Evolutionary conservation across 2,329 filamentous ascomycete genomes (phyloP).

Genomic region (Hymenoscyphus fraxineus): DNA sequence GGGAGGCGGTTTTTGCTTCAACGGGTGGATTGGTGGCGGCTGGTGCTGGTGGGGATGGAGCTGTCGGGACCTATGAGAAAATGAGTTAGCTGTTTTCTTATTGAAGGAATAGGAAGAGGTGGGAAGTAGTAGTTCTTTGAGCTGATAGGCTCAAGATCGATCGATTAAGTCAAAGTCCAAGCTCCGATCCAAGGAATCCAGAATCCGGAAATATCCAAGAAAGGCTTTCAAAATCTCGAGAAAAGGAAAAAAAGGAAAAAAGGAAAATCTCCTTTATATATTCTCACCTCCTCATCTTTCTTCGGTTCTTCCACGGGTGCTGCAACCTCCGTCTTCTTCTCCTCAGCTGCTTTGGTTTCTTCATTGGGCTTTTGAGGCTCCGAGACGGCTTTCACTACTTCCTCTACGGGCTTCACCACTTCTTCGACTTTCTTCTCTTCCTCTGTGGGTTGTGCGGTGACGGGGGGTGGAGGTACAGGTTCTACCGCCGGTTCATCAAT

Average conservation of each 20-base stretch:
- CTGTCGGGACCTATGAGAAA: neutral
- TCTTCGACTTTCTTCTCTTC: slow-evolving; percentile 9
- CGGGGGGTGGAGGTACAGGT: no score
- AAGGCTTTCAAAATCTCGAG: no score
- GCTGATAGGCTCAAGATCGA: no score
- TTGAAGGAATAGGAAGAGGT: no score
- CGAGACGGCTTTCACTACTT: no score
- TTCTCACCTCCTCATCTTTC: slow-evolving; percentile 10
- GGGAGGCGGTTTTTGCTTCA: slow-evolving; percentile 8
- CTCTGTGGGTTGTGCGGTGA: neutral
- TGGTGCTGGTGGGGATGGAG: neutral
- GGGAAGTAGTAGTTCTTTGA: no score
- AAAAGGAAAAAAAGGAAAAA: neutral
- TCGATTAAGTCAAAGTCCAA: no score
- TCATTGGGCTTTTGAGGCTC: no score
- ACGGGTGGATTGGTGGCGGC: slow-evolving; percentile 4
- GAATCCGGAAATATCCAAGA: neutral
- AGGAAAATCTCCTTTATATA: neutral
- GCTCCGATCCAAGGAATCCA: no score
- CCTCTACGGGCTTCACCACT: neutral
- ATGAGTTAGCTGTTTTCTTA: no score
- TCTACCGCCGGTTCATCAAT: neutral
- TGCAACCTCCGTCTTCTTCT: neutral
- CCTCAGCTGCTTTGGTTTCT: no score
- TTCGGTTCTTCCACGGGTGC: slow-evolving; percentile 9